Evolutionary conservation across 2,329 filamentous ascomycete species (phyloP), one percentile per base, ranked within the genome.

Genomic region (Colletotrichum simmondsii): DNA sequence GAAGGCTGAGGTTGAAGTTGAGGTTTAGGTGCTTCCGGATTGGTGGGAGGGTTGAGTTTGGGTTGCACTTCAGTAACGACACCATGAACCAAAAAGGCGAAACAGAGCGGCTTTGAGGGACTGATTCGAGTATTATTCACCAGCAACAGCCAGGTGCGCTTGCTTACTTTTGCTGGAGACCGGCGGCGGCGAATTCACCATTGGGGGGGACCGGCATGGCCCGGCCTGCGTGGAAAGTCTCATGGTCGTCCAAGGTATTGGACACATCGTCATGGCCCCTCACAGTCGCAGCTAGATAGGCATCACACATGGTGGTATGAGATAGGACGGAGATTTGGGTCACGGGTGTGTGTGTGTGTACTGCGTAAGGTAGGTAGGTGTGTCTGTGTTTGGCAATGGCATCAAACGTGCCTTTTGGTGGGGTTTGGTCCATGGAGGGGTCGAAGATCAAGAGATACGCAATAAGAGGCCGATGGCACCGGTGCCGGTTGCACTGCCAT

Each of bases 241-340:
- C 59, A 53, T 32, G 62, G 56, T 46, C 46, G 61, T 60, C 59
- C 59, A 72, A 28, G 46, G 35, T 61, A 37, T 16, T 61, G 60
- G 30, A 42, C 56, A 70, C 12, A 35, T 65, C 70, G 60, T 71
- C 67, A 70, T 71, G 12, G 56, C 71, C 66, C 71, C 71, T 71
- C 71, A 73, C 71, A 73, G 67, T 71, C 37, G 53, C 56, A 57
- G 66, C 59, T n/a, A 61, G 53, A 52, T 70, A 49, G 24, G 49
- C 49, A 73, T 49, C 56, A 65, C 71, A 71, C 71, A 73, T 71
- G 71, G 71, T 71, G 71, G 71, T 58, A 73, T 73, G 71, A 73
- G 71, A 71, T 70, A 71, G 67, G 59, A 65, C 56, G 66, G 35
- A 11, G n/a, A 26, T 49, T 7, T 7, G 52, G n/a, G 42, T 52